phyloP scores from a whole-genome alignment of 768 basidiomycete genomes.

The Cystobasidium ongulense region DNA sequence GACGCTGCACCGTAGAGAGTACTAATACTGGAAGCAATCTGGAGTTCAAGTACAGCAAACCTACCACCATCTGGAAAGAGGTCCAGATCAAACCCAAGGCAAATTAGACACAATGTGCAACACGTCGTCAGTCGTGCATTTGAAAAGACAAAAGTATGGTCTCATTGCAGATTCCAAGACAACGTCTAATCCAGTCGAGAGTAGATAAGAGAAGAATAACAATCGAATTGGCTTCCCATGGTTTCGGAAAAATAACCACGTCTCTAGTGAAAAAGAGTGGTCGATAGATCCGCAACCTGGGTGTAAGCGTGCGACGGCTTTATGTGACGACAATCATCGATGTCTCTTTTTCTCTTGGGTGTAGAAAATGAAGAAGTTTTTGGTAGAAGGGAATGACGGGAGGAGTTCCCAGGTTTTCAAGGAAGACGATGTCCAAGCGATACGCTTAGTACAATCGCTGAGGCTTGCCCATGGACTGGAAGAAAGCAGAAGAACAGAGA shows the following conservation, averaged over 20 bases:
- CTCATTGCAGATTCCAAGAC: not conserved
- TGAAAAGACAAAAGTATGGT: not conserved
- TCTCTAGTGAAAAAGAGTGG: not conserved
- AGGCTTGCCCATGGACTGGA: slow-evolving; percentile 89
- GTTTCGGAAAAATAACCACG: not conserved
- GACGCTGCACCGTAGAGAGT: no score
- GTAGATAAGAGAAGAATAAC: not conserved
- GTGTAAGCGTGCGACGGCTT: slow-evolving; percentile 98
- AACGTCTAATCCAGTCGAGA: not conserved
- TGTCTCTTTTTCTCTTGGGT: not conserved
- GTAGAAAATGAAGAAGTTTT: not conserved
- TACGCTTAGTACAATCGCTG: slow-evolving; percentile 72
- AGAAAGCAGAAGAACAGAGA: not conserved
- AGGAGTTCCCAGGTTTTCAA: not conserved
- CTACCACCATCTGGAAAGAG: no score
- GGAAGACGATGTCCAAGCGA: not conserved
- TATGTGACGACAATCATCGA: slow-evolving; percentile 52
- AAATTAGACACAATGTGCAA: no score
- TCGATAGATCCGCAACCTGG: slow-evolving; percentile 49
- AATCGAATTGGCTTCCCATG: slow-evolving; percentile 21
- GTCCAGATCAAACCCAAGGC: no score
- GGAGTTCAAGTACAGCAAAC: no score
- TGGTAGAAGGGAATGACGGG: not conserved
- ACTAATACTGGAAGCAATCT: no score
- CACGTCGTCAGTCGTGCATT: no score